Evolutionary conservation across 768 basidiomycete species (phyloP).

Genomic region (Mycena latifolia): DNA sequence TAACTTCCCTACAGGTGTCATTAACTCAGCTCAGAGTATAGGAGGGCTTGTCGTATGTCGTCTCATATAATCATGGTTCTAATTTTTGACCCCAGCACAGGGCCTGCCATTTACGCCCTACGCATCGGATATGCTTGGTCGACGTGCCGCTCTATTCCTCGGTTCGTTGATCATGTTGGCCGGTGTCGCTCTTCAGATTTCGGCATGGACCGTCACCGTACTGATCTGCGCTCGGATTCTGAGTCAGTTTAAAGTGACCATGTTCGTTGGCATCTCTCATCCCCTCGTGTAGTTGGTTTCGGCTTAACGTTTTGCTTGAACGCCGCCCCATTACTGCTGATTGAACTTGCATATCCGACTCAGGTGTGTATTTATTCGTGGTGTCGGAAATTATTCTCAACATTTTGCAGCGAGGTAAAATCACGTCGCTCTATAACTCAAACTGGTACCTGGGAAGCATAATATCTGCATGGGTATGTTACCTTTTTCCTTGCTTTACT

Average conservation of each 20-base stretch:
- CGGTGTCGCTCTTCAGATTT: slow-evolving; percentile 69
- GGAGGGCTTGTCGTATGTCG: slow-evolving; percentile 61
- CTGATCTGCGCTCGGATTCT: slow-evolving; percentile 71
- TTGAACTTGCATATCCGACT: slow-evolving; percentile 79
- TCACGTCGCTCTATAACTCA: slow-evolving; percentile 77
- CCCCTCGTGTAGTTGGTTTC: slow-evolving; percentile 63
- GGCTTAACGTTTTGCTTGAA: slow-evolving; percentile 73
- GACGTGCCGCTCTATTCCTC: slow-evolving; percentile 68
- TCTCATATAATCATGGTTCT: slow-evolving; percentile 7
- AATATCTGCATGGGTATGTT: slow-evolving; percentile 61
- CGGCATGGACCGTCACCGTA: slow-evolving; percentile 58
- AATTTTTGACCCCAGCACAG: slow-evolving; percentile 41
- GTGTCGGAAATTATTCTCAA: neutral
- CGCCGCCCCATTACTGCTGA: slow-evolving; percentile 72
- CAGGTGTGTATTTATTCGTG: slow-evolving; percentile 55
- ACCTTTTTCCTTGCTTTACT: neutral
- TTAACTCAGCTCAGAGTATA: slow-evolving; percentile 75
- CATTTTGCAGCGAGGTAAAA: slow-evolving; percentile 57
- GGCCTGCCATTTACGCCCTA: slow-evolving; percentile 74
- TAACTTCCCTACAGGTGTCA: slow-evolving; percentile 58
- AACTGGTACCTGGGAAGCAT: slow-evolving; percentile 84
- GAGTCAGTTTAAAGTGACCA: slow-evolving; percentile 49
- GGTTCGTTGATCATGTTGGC: slow-evolving; percentile 75
- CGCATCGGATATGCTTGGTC: slow-evolving; percentile 72
- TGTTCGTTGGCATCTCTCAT: slow-evolving; percentile 10